Conservation (phyloP, 2,329 filamentous ascomycete species). For the Aspergillus brunneoviolaceus region DNA sequence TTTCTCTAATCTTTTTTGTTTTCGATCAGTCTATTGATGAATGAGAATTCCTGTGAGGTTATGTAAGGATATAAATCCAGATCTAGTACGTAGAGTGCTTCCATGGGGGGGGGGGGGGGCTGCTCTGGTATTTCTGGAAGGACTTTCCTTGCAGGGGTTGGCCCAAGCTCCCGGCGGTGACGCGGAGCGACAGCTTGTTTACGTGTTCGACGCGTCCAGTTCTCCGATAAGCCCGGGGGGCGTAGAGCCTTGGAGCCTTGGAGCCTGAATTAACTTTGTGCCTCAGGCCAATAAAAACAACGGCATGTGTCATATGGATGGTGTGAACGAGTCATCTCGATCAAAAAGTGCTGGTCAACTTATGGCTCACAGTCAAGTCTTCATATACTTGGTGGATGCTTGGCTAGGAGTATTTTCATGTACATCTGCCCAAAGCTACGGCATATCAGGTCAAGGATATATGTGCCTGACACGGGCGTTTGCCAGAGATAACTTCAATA, state of each 20-base stretch:
- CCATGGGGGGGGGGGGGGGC: background rate
- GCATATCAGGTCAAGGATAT: background rate
- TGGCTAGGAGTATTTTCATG: too few species aligned
- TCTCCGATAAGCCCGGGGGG: constrained; percentile 22
- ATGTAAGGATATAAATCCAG: background rate
- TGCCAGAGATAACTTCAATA: background rate
- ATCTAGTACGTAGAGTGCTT: background rate
- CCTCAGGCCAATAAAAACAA: background rate
- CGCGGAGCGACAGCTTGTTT: constrained; percentile 23
- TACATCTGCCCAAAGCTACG: background rate
- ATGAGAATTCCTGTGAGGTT: background rate
- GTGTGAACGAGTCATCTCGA: too few species aligned
- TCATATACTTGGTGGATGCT: background rate
- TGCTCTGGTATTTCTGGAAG: background rate
- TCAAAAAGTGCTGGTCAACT: background rate
- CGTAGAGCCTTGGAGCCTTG: constrained; percentile 17
- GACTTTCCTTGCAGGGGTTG: constrained; percentile 10
- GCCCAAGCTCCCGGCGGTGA: constrained; percentile 23
- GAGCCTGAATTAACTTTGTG: background rate
- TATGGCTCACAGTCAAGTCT: background rate
- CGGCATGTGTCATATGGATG: too few species aligned
- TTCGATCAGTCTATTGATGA: background rate
- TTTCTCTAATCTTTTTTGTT: background rate
- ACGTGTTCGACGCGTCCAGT: constrained; percentile 22
- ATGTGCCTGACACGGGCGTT: background rate